A percentile compares a stretch with the other conserved stretches of the same genome.
Conservation (phyloP, 192 early-diverging fungal genomes). For the Neocallimastix lanati region DNA sequence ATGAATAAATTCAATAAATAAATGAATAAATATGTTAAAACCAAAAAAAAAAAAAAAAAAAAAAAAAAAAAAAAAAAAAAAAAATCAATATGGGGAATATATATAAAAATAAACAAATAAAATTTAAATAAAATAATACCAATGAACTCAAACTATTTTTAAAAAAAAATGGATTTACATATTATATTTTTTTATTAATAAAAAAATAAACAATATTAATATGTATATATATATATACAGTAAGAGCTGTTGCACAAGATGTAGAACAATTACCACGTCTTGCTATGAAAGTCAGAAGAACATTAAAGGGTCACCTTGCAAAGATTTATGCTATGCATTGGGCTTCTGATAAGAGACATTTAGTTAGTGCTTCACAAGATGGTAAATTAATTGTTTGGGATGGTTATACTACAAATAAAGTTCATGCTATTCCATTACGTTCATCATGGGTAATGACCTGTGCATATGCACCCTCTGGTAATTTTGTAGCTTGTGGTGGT, state of each 20-base stretch:
- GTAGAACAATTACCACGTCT: slow-evolving; percentile 75
- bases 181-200: no score
- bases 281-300: slow-evolving; percentile 87
- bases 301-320: slow-evolving; percentile 93
- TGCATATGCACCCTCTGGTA: slow-evolving; percentile 93
- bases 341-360: slow-evolving; percentile 89
- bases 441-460: slow-evolving; percentile 99
- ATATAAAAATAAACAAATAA: no score
- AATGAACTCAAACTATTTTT: no score
- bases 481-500: slow-evolving; percentile 99
- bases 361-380: slow-evolving; percentile 97
- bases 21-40: no score
- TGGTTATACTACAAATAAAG: slow-evolving; percentile 95
- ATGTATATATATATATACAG: slow-evolving; percentile 19
- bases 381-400: slow-evolving; percentile 99
- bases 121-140: no score
- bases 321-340: slow-evolving; percentile 99
- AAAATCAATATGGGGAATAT: no score
- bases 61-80: no score
- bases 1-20: no score
- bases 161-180: no score
- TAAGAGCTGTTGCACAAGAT: slow-evolving; percentile 66
- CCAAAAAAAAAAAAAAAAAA: no score
- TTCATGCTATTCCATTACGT: slow-evolving; percentile 92
- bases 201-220: background rate